A percentile compares a stretch with the other conserved stretches of the same genome.
Evolutionary conservation across 306 rosid genomes (phyloP).

Genomic region (Citrullus mucosospermus): DNA sequence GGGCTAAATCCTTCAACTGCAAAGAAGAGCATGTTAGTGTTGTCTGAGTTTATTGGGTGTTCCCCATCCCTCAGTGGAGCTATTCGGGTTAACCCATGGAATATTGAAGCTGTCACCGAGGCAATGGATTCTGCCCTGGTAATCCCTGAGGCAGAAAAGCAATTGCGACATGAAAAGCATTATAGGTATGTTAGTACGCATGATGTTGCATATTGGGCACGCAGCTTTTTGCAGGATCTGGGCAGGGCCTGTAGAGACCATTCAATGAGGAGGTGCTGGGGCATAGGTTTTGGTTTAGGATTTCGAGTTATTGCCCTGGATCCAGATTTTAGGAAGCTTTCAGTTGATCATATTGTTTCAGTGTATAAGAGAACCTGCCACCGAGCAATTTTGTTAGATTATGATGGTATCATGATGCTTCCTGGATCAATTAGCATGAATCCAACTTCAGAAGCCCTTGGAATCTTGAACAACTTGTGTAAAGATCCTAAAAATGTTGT

Average conservation of each 20-base stretch:
- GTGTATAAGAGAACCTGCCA: slow-evolving; percentile 67
- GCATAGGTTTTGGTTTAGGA: slow-evolving; percentile 84
- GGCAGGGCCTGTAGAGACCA: slow-evolving; percentile 83
- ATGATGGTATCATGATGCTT: slow-evolving; percentile 60
- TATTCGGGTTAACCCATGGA: slow-evolving; percentile 85
- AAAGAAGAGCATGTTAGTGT: slow-evolving; percentile 70
- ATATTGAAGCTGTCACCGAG: slow-evolving; percentile 76
- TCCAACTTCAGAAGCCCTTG: slow-evolving; percentile 53
- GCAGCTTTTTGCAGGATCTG: slow-evolving; percentile 77
- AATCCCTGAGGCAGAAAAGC: slow-evolving; percentile 54
- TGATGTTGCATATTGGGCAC: slow-evolving; percentile 90
- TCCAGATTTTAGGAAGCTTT: slow-evolving; percentile 75
- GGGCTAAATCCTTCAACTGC: slow-evolving; percentile 25
- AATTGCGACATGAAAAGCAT: slow-evolving; percentile 81
- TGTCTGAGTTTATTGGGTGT: slow-evolving; percentile 87
- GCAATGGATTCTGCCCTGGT: slow-evolving; percentile 77
- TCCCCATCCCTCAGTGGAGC: slow-evolving; percentile 91
- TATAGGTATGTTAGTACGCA: slow-evolving; percentile 78
- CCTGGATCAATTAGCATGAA: slow-evolving; percentile 52
- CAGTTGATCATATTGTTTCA: slow-evolving; percentile 73
- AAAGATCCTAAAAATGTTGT: slow-evolving; percentile 59
- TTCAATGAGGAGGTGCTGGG: slow-evolving; percentile 80
- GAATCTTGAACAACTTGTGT: slow-evolving; percentile 56
- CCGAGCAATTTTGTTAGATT: slow-evolving; percentile 75
- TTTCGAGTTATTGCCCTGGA: slow-evolving; percentile 80